Evolutionary conservation across 768 basidiomycete species (phyloP), one percentile per base, ranked within the genome.

Genomic region (Inosperma sp.): DNA sequence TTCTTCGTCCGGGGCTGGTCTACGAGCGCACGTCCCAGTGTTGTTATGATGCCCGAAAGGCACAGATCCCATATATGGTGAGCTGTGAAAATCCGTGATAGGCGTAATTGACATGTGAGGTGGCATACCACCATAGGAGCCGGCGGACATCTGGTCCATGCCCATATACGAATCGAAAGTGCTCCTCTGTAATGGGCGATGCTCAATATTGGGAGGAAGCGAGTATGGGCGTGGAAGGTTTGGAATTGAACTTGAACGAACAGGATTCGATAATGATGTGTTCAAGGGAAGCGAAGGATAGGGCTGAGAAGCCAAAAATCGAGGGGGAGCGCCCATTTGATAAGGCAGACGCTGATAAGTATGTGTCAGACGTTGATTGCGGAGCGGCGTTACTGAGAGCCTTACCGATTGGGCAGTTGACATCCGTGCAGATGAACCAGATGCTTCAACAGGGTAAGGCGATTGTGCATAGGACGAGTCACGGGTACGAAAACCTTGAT

Each of bases 401-500:
- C n/a, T n/a, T n/a, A n/a, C n/a, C n/a, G n/a, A n/a, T n/a, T n/a
- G n/a, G n/a, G n/a, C n/a, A n/a, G n/a, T n/a, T n/a, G n/a, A n/a
- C n/a, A n/a, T n/a, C n/a, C n/a, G n/a, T n/a, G 34, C 34, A 36
- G 3, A 19, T 3, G 9, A 14, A 36, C 34, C n/a, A 36, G 9
- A 4, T 36, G n/a, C 9, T 4, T 36, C 9, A 36, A 4, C 19
- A 10, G 9, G 34, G 4, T 36, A 36, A 14, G 19, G 34, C 34
- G 6, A 36, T 36, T 36, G 9, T 36, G n/a, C n/a, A n/a, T n/a
- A n/a, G n/a, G n/a, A n/a, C n/a, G n/a, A n/a, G n/a, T n/a, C n/a
- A n/a, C n/a, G n/a, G n/a, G n/a, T 29, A 19, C 34, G 50, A 21
- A 37, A 21, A 16, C 23, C 50, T 51, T 23, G 29, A 51, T 8